Conservation (phyloP, 768 basidiomycete genomes). For the Kwoniella mangroviensis region DNA sequence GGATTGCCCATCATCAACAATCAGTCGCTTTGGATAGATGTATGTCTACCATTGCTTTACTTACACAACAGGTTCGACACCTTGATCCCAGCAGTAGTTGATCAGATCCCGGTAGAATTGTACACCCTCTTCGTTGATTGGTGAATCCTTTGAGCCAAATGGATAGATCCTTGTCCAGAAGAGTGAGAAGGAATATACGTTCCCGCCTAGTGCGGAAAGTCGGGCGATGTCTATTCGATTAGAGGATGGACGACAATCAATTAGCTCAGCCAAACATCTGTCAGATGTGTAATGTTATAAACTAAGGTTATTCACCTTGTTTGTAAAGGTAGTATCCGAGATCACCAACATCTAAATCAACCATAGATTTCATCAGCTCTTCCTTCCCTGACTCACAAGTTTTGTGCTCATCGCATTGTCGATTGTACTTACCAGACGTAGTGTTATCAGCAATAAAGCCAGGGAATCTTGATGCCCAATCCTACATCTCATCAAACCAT, state of each 20-base stretch:
- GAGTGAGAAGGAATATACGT: slow-evolving; percentile 65
- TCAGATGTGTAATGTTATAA: background rate
- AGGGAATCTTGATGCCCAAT: slow-evolving; percentile 28
- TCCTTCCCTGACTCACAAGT: background rate
- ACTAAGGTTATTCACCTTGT: slow-evolving; percentile 58
- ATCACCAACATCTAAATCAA: slow-evolving; percentile 56
- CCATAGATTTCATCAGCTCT: background rate
- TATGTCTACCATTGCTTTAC: background rate
- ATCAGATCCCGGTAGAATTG: slow-evolving; percentile 59
- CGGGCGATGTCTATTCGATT: slow-evolving; percentile 48
- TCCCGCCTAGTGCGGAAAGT: slow-evolving; percentile 64
- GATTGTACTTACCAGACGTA: slow-evolving; percentile 19
- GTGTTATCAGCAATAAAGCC: slow-evolving; percentile 32
- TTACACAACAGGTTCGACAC: slow-evolving; percentile 54
- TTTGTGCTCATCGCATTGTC: background rate
- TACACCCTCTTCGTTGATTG: slow-evolving; percentile 63
- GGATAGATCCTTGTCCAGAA: slow-evolving; percentile 65
- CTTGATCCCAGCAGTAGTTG: slow-evolving; percentile 16
- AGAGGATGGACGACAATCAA: too few relatives aligned
- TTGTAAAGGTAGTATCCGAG: slow-evolving; percentile 66
- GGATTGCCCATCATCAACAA: background rate
- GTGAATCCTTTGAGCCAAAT: slow-evolving; percentile 63
- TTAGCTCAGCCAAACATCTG: too few relatives aligned
- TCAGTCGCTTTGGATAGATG: background rate
- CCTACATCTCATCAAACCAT: slow-evolving; percentile 2